Evolutionary conservation across 2,329 filamentous ascomycete genomes (phyloP), one percentile per base, ranked within the genome.

Genomic region (Xylariales sp.): DNA sequence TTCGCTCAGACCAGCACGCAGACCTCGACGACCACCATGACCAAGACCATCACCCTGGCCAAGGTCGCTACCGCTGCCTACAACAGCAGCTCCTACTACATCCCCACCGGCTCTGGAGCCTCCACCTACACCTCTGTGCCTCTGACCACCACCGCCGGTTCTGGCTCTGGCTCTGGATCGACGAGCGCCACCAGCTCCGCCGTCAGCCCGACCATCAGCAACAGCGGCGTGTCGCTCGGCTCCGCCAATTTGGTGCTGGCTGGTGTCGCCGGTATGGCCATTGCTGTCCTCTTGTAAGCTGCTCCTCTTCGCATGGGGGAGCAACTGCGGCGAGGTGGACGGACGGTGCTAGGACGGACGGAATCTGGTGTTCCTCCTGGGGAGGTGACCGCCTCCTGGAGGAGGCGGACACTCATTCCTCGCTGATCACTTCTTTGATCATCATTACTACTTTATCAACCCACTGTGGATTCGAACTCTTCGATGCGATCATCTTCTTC

Each of bases 11-110:
- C 67, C 29, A 65, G 69, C 14, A 72, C 69, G 16, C 64, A 64
- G 18, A 79, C 74, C 28, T 63, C 64, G 39, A 70, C 67, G 31
- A 51, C 70, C 50, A 75, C 71, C 52, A 69, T 68, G 54, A 75
- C 71, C 33, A 53, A 74, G 55, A 76, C 69, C 31, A 67, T 78
- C 44, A 54, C 48, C 31, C 38, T 51, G 20, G 16, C 29, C 47
- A 40, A 38, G 20, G 44, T 43, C 43, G 67, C 63, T 27, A 50
- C 64, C 40, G 60, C 59, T 30, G 52, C 59, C 15, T 53, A 51
- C 21, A 62, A 60, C 37, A 59, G 62, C 33, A 65, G 60, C 37
- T 65, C 59, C 40, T 51, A 49, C 39, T 60, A 57, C 50, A 51
- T 43, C 11, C 42, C 53, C 17, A 51, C 50, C 21, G 52, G 54